Percentiles rank a stretch among this genome's conserved stretches.
Conservation (phyloP, 2,329 filamentous ascomycete species). For the Epichloe uncinata region DNA sequence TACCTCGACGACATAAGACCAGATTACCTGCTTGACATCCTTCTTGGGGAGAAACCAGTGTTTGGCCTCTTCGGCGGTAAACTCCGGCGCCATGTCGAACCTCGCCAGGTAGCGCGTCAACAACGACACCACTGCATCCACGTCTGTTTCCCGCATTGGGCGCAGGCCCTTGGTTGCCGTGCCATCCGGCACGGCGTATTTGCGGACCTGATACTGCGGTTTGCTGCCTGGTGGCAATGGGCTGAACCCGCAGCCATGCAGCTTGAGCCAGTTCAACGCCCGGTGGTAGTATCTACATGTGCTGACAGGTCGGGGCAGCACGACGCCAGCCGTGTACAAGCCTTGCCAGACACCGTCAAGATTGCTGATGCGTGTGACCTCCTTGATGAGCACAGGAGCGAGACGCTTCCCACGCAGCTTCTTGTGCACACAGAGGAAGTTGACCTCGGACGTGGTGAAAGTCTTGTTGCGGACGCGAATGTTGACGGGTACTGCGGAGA, state of each 20-base stretch:
- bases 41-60: constrained; percentile 74
- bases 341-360: constrained; percentile 80
- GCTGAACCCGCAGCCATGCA: constrained; percentile 90
- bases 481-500: constrained; percentile 80
- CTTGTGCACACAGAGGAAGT: constrained; percentile 97
- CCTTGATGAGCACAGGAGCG: constrained; percentile 89
- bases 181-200: constrained; percentile 66
- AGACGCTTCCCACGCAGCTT: constrained; percentile 90
- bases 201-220: constrained; percentile 70
- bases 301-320: constrained; percentile 82
- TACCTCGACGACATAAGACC: constrained; percentile 83
- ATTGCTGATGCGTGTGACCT: constrained; percentile 89
- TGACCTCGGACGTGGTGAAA: constrained; percentile 79
- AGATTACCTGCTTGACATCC: constrained; percentile 66
- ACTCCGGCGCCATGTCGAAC: constrained; percentile 75
- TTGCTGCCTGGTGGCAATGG: constrained; percentile 75
- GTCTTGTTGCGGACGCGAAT: constrained; percentile 66
- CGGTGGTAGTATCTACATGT: constrained; percentile 95
- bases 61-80: constrained; percentile 64
- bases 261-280: constrained; percentile 87
- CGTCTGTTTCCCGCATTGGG: constrained; percentile 65
- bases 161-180: constrained; percentile 66
- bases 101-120: constrained; percentile 64
- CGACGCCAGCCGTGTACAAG: constrained; percentile 85
- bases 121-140: constrained; percentile 61